Evolutionary conservation across 2,329 filamentous ascomycete species (phyloP).

Genomic region (Diaporthe citri): DNA sequence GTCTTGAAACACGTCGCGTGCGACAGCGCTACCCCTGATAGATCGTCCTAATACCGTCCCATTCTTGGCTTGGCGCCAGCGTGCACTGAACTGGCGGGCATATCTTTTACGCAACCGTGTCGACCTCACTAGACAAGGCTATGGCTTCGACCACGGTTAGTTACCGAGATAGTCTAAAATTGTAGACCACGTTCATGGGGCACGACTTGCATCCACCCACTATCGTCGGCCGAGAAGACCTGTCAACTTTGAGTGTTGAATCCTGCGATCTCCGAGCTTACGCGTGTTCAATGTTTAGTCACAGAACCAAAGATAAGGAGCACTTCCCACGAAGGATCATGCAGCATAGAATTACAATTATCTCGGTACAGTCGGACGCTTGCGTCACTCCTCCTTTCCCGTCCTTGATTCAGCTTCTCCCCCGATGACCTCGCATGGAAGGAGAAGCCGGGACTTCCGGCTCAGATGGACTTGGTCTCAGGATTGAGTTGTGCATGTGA

Average conservation of each 20-base stretch:
- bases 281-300: neutral
- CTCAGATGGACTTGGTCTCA: neutral
- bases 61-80: conserved; percentile 23
- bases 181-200: neutral
- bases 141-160: neutral
- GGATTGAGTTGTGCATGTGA: neutral
- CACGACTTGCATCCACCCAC: neutral
- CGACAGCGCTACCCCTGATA: conserved; percentile 13
- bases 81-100: neutral
- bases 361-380: neutral
- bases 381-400: neutral
- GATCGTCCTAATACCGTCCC: conserved; percentile 19
- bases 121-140: neutral
- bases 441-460: neutral
- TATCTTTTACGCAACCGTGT: neutral
- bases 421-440: neutral
- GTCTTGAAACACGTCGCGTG: conserved; percentile 19
- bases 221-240: neutral
- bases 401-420: neutral
- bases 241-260: neutral
- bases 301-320: neutral
- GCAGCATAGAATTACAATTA: conserved; percentile 15
- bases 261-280: neutral
- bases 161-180: too few species aligned
- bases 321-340: neutral